Conservation (phyloP, 2,329 filamentous ascomycete genomes). For the Tolypocladium tropicale region DNA sequence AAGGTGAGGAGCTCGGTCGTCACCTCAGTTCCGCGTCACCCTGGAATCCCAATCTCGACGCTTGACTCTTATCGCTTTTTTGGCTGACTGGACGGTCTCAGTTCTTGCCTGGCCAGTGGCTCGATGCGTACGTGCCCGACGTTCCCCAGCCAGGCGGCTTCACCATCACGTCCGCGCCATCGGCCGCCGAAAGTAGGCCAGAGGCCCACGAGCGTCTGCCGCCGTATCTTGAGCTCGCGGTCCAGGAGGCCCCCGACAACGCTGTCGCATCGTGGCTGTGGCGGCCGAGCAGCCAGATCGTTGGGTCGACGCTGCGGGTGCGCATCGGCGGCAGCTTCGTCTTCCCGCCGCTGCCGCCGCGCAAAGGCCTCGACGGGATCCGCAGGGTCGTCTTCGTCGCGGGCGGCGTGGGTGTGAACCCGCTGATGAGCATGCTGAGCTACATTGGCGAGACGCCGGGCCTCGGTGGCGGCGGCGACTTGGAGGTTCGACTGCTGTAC, state of each 20-base stretch:
- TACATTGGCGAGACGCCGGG: conserved; percentile 33
- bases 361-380: conserved; percentile 29
- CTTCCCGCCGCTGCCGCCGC: conserved; percentile 50
- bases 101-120: conserved; percentile 79
- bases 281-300: conserved; percentile 42
- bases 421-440: conserved; percentile 63
- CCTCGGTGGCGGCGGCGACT: neutral
- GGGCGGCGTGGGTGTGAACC: conserved; percentile 76
- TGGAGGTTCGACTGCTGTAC: conserved; percentile 53
- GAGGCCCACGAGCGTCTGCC: neutral
- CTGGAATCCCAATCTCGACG: too few species aligned
- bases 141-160: conserved; percentile 69
- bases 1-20: conserved; percentile 28
- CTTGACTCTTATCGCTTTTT: too few species aligned
- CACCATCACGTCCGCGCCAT: conserved; percentile 72
- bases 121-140: conserved; percentile 68
- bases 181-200: conserved; percentile 31
- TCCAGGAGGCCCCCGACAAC: conserved; percentile 62
- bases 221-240: conserved; percentile 64
- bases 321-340: conserved; percentile 74
- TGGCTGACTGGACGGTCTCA: neutral
- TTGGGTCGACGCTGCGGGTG: conserved; percentile 50
- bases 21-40: neutral
- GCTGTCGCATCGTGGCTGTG: conserved; percentile 71
- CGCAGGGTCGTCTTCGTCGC: conserved; percentile 63